Evolutionary conservation across 2,329 filamentous ascomycete genomes (phyloP).

Genomic region (Cladosporium sphaerospermum): DNA sequence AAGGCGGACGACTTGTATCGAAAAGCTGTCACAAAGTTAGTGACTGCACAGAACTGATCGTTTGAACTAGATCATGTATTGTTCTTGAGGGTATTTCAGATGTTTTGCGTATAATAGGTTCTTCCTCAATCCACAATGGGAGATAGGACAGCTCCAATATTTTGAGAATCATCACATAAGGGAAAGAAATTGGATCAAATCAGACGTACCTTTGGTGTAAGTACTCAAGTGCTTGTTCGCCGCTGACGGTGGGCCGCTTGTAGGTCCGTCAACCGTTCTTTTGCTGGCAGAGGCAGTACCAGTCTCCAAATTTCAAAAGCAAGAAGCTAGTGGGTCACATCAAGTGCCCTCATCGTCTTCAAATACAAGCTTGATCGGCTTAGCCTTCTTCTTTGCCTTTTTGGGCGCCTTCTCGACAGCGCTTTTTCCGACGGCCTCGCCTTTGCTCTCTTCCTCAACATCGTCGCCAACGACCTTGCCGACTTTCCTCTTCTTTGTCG

Average conservation of each 20-base stretch:
- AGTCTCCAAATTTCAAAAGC: background rate
- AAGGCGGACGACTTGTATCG: too few species aligned
- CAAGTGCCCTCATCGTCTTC: constrained; percentile 25
- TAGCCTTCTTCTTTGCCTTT: constrained; percentile 30
- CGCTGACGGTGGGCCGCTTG: background rate
- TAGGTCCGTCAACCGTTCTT: too few species aligned
- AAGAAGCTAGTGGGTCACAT: background rate
- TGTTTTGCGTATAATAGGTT: constrained; percentile 14
- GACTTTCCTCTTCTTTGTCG: constrained; percentile 32
- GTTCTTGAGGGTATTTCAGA: background rate
- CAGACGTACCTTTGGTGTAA: constrained; percentile 1
- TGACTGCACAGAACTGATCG: too few species aligned
- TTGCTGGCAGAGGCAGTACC: too few species aligned
- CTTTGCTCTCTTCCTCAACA: constrained; percentile 15
- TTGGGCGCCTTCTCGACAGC: constrained; percentile 18
- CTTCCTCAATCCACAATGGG: constrained; percentile 10
- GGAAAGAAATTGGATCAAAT: too few species aligned
- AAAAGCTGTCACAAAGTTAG: too few species aligned
- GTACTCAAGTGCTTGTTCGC: background rate
- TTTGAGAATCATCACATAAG: constrained; percentile 11
- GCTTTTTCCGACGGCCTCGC: constrained; percentile 5
- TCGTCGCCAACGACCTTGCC: constrained; percentile 31
- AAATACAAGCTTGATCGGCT: constrained; percentile 32
- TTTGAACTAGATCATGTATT: too few species aligned
- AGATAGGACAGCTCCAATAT: constrained; percentile 17